These are phyloP conservation scores for Setomelanomma holmii DNA, from an alignment of 2,329 filamentous ascomycete species.

Conservation along the genomic window DNA sequence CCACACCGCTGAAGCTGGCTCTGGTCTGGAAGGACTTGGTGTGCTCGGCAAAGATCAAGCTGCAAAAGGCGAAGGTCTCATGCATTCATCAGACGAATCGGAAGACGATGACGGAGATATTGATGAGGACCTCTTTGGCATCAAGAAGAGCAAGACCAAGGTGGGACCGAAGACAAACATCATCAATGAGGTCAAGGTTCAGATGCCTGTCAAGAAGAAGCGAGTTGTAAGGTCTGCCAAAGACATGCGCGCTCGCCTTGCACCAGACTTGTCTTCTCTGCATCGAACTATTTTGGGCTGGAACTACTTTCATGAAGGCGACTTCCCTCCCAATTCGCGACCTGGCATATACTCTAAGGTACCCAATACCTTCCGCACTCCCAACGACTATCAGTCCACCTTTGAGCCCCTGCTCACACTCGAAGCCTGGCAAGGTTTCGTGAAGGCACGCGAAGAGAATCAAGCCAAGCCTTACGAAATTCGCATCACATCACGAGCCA, in stretches of 20 bases:
- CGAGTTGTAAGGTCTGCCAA: conserved; percentile 83
- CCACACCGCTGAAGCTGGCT: conserved; percentile 76
- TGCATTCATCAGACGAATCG: conserved; percentile 77
- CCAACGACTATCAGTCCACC: conserved; percentile 81
- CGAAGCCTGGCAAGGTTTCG: conserved; percentile 95
- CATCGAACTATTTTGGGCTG: conserved; percentile 88
- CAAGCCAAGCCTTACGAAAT: conserved; percentile 83
- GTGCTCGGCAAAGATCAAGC: conserved; percentile 80
- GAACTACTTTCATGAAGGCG: conserved; percentile 92
- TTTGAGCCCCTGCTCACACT: conserved; percentile 90
- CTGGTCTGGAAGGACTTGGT: conserved; percentile 75
- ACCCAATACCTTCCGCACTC: conserved; percentile 77
- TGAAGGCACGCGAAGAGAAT: conserved; percentile 86
- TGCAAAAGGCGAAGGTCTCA: conserved; percentile 79
- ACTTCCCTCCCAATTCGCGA: conserved; percentile 78
- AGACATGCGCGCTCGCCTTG: conserved; percentile 91
- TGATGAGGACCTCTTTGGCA: conserved; percentile 72
- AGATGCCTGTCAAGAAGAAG: conserved; percentile 82
- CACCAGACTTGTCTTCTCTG: conserved; percentile 83
- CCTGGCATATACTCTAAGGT: conserved; percentile 77
- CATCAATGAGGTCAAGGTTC: conserved; percentile 44
- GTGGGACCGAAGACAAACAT: conserved; percentile 49
- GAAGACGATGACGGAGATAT: conserved; percentile 67
- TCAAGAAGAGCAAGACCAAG: conserved; percentile 55
- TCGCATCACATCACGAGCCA: conserved; percentile 85